Percentiles rank a stretch among this genome's conserved stretches.
Evolutionary conservation across 306 rosid species (phyloP).

Genomic region (Fragaria ananassa): DNA sequence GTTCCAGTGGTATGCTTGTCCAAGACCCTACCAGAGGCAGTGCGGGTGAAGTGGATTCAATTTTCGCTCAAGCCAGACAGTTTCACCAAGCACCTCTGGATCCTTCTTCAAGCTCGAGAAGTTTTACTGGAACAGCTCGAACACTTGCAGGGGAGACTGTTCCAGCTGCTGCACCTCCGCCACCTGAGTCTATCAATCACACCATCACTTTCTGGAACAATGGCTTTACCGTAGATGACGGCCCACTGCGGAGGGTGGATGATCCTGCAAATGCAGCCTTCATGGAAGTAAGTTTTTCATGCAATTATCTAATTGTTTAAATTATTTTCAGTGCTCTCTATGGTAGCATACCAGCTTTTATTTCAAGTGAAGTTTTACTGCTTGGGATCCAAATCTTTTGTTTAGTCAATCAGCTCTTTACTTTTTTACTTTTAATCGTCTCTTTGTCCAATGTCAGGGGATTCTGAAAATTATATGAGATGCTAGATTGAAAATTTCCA

Average conservation of each 20-base stretch:
- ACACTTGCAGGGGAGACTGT: conserved; percentile 77
- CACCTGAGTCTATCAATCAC: conserved; percentile 39
- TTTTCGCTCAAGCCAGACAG: conserved; percentile 63
- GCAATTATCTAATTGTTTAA: not conserved
- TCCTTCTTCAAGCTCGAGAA: conserved; percentile 50
- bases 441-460: not conserved
- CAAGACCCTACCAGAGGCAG: conserved; percentile 63
- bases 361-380: not conserved
- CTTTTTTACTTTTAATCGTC: not conserved
- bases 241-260: conserved; percentile 64
- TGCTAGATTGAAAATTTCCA: not conserved
- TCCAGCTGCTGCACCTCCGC: conserved; percentile 56
- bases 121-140: conserved; percentile 79
- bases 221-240: conserved; percentile 74
- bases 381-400: not conserved
- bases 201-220: conserved; percentile 83
- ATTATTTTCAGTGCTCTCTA: not conserved
- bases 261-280: conserved; percentile 84
- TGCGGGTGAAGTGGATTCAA: conserved; percentile 57
- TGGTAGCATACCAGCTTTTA: not conserved
- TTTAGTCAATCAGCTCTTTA: not conserved
- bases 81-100: conserved; percentile 45
- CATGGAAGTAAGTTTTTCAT: conserved; percentile 56
- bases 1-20: conserved; percentile 89
- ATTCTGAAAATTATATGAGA: not conserved